Conservation (phyloP, 345 rosid species). For the Eutrema japonicum region DNA sequence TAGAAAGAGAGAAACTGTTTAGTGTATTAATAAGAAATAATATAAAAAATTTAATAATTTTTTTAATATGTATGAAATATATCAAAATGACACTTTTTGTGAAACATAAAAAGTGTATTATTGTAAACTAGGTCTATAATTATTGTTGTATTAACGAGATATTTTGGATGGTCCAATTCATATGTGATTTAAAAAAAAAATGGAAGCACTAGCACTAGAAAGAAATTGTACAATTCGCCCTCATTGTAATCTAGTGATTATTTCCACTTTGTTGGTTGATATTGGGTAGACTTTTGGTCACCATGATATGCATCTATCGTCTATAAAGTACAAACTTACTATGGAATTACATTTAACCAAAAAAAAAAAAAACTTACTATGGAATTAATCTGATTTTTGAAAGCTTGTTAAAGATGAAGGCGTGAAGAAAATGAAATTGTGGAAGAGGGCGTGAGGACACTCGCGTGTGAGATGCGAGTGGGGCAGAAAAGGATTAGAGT, state of each 20-base stretch:
- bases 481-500: not conserved
- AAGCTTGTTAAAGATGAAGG: conserved; percentile 29
- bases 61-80: too few species aligned
- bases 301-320: conserved; percentile 21
- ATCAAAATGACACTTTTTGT: too few species aligned
- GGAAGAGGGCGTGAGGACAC: not conserved
- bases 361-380: not conserved
- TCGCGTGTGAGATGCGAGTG: conserved; percentile 39
- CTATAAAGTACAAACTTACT: conserved; percentile 14
- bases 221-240: not conserved
- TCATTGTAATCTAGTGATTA: conserved; percentile 15
- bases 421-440: conserved; percentile 40
- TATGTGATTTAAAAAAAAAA: not conserved
- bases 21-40: too few species aligned
- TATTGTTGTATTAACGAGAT: not conserved
- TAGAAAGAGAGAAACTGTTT: too few species aligned
- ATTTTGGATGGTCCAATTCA: conserved; percentile 18
- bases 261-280: conserved; percentile 23
- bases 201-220: not conserved
- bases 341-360: too few species aligned
- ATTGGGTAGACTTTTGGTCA: conserved; percentile 36
- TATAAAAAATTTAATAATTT: too few species aligned
- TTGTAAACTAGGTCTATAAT: not conserved
- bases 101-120: not conserved
- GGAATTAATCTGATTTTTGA: conserved; percentile 9